Conservation (phyloP, 192 early-diverging fungal genomes). For the Coemansia sp. region DNA sequence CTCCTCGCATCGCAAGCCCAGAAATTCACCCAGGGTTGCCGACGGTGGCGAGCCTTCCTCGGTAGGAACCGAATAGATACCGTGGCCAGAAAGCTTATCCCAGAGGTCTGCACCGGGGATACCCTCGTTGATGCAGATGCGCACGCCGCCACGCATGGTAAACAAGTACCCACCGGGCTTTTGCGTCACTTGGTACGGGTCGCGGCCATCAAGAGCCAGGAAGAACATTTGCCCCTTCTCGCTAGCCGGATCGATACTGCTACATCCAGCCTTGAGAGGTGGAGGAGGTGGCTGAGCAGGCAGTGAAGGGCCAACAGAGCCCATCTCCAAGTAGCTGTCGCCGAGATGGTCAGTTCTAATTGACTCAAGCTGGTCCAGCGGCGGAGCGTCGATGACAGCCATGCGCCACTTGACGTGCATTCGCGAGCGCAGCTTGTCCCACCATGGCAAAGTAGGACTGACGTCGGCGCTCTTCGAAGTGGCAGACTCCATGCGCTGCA, state of each 20-base stretch:
- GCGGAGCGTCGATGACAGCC: conserved; percentile 43
- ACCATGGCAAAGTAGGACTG: conserved; percentile 54
- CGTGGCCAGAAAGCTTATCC: conserved; percentile 39
- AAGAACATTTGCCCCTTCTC: conserved; percentile 52
- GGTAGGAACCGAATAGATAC: conserved; percentile 44
- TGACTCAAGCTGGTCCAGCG: background rate
- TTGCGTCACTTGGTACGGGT: conserved; percentile 51
- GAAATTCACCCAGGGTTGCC: conserved; percentile 40
- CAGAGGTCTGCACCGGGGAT: conserved; percentile 48
- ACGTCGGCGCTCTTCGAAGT: conserved; percentile 53
- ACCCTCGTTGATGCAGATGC: conserved; percentile 50
- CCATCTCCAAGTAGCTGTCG: conserved; percentile 3
- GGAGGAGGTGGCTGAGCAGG: background rate
- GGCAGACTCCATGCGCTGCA: conserved; percentile 52
- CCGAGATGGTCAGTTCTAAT: background rate
- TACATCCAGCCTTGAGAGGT: conserved; percentile 4
- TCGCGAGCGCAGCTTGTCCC: conserved; percentile 56
- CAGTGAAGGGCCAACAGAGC: background rate
- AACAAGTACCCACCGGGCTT: conserved; percentile 51
- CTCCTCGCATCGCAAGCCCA: conserved; percentile 48
- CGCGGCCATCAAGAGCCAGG: conserved; percentile 48
- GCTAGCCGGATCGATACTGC: background rate
- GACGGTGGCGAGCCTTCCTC: conserved; percentile 37
- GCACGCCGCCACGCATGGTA: conserved; percentile 53
- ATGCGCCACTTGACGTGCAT: conserved; percentile 44